These are phyloP conservation scores for Plasmodium falciparum DNA, from an alignment of 169 alveolate species.

Conservation along the genomic window DNA sequence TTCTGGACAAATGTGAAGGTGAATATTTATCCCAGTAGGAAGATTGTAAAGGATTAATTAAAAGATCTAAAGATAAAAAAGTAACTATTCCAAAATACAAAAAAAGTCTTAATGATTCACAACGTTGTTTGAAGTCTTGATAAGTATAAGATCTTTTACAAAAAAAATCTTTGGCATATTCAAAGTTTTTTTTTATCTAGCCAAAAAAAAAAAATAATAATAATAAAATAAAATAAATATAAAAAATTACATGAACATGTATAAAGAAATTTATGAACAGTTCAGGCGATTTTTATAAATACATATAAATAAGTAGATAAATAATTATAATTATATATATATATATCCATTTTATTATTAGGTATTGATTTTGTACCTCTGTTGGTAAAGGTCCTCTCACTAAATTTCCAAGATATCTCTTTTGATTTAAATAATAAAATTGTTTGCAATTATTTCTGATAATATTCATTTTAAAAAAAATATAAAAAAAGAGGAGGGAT, in stretches of 20 bases:
- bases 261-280: too few relatives aligned
- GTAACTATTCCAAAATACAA: slow-evolving; percentile 82
- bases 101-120: slow-evolving; percentile 81
- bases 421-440: slow-evolving; percentile 6
- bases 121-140: slow-evolving; percentile 81
- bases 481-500: background rate
- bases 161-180: slow-evolving; percentile 80
- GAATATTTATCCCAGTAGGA: slow-evolving; percentile 81
- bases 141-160: slow-evolving; percentile 77
- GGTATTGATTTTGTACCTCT: slow-evolving; percentile 10
- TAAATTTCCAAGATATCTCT: slow-evolving; percentile 44
- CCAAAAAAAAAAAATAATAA: background rate
- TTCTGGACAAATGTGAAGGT: slow-evolving; percentile 62
- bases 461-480: background rate
- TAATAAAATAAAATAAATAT: background rate
- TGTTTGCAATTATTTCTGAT: background rate
- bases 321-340: too few relatives aligned
- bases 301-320: too few relatives aligned
- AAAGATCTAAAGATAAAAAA: slow-evolving; percentile 77
- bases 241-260: too few relatives aligned
- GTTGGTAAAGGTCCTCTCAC: slow-evolving; percentile 65
- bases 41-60: slow-evolving; percentile 79
- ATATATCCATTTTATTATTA: too few relatives aligned
- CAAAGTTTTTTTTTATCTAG: slow-evolving; percentile 33
- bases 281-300: too few relatives aligned